A percentile compares a stretch with the other conserved stretches of the same genome.
phyloP scores from a whole-genome alignment of 2,329 filamentous ascomycete genomes.

The Fusarium circinatum region DNA sequence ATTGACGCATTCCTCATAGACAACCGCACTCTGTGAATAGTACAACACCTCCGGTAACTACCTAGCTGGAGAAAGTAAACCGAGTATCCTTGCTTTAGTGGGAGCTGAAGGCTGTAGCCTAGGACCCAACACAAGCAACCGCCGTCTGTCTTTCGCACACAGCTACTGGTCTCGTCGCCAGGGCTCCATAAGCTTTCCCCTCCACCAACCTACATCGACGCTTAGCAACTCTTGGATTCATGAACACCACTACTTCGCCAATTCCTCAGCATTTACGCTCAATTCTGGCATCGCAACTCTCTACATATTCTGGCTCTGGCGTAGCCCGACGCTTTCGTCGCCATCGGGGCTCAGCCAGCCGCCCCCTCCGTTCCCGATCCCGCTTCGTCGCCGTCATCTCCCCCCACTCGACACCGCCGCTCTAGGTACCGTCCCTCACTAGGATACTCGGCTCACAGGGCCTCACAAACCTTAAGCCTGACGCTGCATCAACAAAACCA shows the following conservation, averaged over 20 bases:
- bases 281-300: conserved; percentile 29
- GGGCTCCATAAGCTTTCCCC: conserved; percentile 22
- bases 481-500: conserved; percentile 24
- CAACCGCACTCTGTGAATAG: conserved; percentile 10
- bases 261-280: conserved; percentile 24
- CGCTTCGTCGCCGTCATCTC: conserved; percentile 38
- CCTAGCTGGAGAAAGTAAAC: not conserved
- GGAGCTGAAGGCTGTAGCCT: conserved; percentile 27
- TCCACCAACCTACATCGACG: conserved; percentile 18
- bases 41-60: not conserved
- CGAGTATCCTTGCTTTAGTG: conserved; percentile 18
- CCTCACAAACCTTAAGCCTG: conserved; percentile 18
- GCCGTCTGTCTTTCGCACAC: conserved; percentile 20
- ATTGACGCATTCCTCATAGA: conserved; percentile 21
- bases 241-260: conserved; percentile 40
- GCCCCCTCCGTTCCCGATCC: conserved; percentile 28
- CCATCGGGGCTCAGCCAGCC: conserved; percentile 36
- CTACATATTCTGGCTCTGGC: conserved; percentile 28
- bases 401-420: conserved; percentile 35
- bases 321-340: conserved; percentile 37
- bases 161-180: conserved; percentile 6
- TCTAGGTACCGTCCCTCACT: conserved; percentile 25
- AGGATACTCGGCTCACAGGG: conserved; percentile 10
- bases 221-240: conserved; percentile 34
- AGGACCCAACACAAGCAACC: conserved; percentile 20